These are phyloP conservation scores for Phanerodontia chrysosporium DNA, from an alignment of 768 basidiomycete species.

Conservation along the genomic window DNA sequence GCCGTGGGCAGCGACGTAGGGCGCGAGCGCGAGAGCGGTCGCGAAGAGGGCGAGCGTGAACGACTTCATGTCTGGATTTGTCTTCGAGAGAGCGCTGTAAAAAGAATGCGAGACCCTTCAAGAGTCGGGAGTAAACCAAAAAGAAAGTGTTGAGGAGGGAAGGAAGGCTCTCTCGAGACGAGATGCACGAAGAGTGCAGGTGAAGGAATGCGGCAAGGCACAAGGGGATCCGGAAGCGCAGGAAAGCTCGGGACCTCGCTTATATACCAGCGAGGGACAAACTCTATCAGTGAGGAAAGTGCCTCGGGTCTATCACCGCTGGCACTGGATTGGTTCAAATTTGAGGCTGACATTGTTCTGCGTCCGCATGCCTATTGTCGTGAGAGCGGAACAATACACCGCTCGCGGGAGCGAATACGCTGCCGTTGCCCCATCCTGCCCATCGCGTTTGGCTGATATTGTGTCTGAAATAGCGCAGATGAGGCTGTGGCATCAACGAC, in stretches of 20 bases:
- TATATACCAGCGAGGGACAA: background rate
- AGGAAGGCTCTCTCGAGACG: background rate
- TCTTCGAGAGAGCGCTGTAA: background rate
- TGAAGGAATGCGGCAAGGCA: background rate
- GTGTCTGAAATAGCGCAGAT: background rate
- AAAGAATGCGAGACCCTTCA: slow-evolving; percentile 15
- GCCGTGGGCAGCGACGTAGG: slow-evolving; percentile 38
- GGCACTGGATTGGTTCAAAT: background rate
- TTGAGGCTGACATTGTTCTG: background rate
- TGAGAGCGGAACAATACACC: background rate
- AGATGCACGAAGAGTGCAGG: background rate
- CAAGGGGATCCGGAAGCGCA: background rate
- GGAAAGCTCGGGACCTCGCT: background rate
- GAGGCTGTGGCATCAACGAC: background rate
- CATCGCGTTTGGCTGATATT: background rate
- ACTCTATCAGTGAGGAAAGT: background rate
- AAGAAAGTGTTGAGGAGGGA: background rate
- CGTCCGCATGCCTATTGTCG: background rate
- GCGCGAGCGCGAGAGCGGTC: slow-evolving; percentile 18
- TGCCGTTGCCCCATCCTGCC: background rate
- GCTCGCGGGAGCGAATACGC: background rate
- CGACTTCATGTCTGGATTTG: slow-evolving; percentile 2
- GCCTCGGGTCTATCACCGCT: background rate
- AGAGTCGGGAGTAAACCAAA: slow-evolving; percentile 8
- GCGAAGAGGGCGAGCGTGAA: slow-evolving; percentile 5